Evolutionary conservation across 441 rosid species (phyloP).

Genomic region (Geranium incanum): DNA sequence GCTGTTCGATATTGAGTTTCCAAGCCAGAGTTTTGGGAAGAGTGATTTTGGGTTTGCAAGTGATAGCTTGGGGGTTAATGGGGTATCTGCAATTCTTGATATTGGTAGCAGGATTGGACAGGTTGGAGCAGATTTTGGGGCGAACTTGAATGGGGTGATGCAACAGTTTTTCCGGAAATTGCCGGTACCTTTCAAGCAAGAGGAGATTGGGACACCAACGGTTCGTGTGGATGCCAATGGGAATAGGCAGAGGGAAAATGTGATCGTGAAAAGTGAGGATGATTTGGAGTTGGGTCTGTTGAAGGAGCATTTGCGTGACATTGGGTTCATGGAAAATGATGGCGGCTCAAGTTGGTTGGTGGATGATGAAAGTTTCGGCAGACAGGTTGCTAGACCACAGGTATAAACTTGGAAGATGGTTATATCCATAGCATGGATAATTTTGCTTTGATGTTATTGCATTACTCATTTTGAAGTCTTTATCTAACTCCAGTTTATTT

Average conservation of each 20-base stretch:
- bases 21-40: constrained; percentile 34
- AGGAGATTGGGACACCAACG: constrained; percentile 29
- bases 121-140: constrained; percentile 76
- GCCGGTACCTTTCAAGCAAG: constrained; percentile 55
- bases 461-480: neutral
- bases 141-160: constrained; percentile 59
- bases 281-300: constrained; percentile 36
- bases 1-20: constrained; percentile 65
- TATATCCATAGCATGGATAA: neutral
- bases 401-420: constrained; percentile 26
- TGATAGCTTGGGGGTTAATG: constrained; percentile 40
- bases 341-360: constrained; percentile 16
- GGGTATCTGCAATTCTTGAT: constrained; percentile 57
- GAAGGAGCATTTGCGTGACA: constrained; percentile 40
- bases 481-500: too few relatives aligned
- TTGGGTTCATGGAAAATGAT: constrained; percentile 35
- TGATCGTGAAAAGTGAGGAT: constrained; percentile 21
- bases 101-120: constrained; percentile 75
- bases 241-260: constrained; percentile 27
- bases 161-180: constrained; percentile 67
- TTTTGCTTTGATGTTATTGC: neutral
- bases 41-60: constrained; percentile 39
- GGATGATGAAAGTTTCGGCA: constrained; percentile 48
- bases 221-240: constrained; percentile 19
- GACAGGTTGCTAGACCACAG: constrained; percentile 57